phyloP scores from a whole-genome alignment of 805 yeast species.

The Candida michaelii region DNA sequence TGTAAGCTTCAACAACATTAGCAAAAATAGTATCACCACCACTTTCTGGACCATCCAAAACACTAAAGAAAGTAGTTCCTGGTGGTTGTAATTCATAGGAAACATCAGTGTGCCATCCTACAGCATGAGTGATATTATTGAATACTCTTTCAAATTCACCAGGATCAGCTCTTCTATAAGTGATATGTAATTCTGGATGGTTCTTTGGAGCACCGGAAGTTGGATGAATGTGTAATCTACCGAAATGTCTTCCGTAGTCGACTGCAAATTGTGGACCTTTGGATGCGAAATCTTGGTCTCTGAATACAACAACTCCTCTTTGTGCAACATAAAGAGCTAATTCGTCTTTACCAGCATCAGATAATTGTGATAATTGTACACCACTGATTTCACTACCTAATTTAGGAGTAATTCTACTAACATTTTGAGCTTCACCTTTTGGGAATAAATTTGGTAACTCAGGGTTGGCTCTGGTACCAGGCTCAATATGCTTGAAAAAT shows the following conservation, averaged over 20 bases:
- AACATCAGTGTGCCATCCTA: conserved; percentile 71
- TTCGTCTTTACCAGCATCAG: conserved; percentile 55
- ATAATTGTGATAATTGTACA: conserved; percentile 56
- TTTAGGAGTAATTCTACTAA: conserved; percentile 58
- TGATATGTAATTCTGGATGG: conserved; percentile 60
- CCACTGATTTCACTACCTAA: conserved; percentile 66
- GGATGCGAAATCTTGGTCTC: conserved; percentile 61
- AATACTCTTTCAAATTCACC: conserved; percentile 38
- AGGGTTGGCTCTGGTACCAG: conserved; percentile 70
- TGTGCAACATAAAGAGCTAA: conserved; percentile 67
- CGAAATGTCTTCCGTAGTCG: conserved; percentile 63
- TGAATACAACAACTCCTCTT: conserved; percentile 66
- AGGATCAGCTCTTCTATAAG: conserved; percentile 50
- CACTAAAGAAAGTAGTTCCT: conserved; percentile 64
- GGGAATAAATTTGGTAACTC: conserved; percentile 51
- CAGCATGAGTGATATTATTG: conserved; percentile 34
- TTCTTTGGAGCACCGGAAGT: conserved; percentile 72
- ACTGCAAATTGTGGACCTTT: conserved; percentile 50
- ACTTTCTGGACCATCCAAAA: conserved; percentile 54
- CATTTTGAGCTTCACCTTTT: conserved; percentile 18
- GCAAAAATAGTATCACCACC: conserved; percentile 84
- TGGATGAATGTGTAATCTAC: conserved; percentile 72
- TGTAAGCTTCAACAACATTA: conserved; percentile 69
- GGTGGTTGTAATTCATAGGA: conserved; percentile 75
- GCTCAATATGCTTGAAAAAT: conserved; percentile 58